Percentiles rank a stretch among this genome's conserved stretches.
Evolutionary conservation across 257 asterid genomes (phyloP).

Genomic region (Rhazya stricta): DNA sequence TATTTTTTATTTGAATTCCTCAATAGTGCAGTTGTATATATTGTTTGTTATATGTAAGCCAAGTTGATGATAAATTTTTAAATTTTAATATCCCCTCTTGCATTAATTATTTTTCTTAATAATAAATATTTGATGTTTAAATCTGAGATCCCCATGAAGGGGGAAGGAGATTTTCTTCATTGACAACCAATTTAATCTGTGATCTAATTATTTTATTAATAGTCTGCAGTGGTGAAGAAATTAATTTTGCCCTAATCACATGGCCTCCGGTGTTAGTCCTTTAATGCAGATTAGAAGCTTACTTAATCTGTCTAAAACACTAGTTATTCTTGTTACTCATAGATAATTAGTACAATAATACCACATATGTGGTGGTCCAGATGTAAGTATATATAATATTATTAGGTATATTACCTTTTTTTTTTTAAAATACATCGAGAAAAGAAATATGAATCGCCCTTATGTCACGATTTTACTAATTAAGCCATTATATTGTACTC

Average conservation of each 20-base stretch:
- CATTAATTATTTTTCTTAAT: not conserved
- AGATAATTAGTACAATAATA: no score
- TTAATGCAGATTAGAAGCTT: no score
- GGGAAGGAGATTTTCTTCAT: not conserved
- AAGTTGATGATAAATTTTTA: not conserved
- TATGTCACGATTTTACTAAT: no score
- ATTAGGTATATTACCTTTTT: no score
- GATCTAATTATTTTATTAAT: not conserved
- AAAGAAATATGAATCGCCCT: no score
- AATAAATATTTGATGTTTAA: not conserved
- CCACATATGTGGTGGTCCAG: not conserved
- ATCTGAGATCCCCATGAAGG: constrained; percentile 4
- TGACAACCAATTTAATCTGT: constrained; percentile 2
- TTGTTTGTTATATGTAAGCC: not conserved
- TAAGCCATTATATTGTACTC: no score
- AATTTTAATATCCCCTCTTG: not conserved
- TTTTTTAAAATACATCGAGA: no score
- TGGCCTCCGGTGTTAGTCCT: not conserved
- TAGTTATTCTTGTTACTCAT: no score
- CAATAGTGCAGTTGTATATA: not conserved
- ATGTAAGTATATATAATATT: not conserved
- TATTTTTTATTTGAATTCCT: not conserved
- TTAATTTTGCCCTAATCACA: not conserved
- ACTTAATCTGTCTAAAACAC: no score
- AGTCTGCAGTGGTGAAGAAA: not conserved